Evolutionary conservation across 2,329 filamentous ascomycete genomes (phyloP).

Genomic region (Pseudogymnoascus sp.): DNA sequence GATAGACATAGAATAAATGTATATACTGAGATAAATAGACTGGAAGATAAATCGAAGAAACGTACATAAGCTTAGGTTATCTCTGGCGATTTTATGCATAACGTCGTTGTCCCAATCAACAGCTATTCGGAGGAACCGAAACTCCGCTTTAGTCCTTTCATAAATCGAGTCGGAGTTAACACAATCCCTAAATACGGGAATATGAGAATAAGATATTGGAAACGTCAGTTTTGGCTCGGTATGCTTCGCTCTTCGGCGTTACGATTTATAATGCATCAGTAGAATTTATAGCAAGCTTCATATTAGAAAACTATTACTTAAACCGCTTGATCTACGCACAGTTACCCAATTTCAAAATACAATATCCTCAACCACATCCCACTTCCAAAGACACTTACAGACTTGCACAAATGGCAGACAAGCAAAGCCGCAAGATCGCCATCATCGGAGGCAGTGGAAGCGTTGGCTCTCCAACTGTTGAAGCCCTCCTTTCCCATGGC

Average conservation of each 20-base stretch:
- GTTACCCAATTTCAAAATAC: background rate
- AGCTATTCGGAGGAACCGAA: background rate
- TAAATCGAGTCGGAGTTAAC: background rate
- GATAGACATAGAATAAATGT: background rate
- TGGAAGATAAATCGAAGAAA: background rate
- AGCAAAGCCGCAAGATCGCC: background rate
- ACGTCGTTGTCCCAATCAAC: background rate
- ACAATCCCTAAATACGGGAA: background rate
- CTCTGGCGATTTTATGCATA: background rate
- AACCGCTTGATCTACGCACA: background rate
- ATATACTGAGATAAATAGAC: background rate
- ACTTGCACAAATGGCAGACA: background rate
- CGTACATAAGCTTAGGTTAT: background rate
- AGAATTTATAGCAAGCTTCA: background rate
- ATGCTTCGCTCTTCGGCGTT: background rate
- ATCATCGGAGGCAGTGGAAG: background rate
- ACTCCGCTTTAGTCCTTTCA: background rate
- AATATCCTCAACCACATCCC: background rate
- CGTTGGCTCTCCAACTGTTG: background rate
- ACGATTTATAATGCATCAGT: background rate
- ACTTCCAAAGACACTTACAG: background rate
- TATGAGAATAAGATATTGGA: background rate
- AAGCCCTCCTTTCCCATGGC: conserved; percentile 20
- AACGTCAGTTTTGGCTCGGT: background rate
- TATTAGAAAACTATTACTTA: background rate